Evolutionary conservation across 2,329 filamentous ascomycete species (phyloP), one percentile per base, ranked within the genome.

Genomic region (Pseudocercospora fuligena): DNA sequence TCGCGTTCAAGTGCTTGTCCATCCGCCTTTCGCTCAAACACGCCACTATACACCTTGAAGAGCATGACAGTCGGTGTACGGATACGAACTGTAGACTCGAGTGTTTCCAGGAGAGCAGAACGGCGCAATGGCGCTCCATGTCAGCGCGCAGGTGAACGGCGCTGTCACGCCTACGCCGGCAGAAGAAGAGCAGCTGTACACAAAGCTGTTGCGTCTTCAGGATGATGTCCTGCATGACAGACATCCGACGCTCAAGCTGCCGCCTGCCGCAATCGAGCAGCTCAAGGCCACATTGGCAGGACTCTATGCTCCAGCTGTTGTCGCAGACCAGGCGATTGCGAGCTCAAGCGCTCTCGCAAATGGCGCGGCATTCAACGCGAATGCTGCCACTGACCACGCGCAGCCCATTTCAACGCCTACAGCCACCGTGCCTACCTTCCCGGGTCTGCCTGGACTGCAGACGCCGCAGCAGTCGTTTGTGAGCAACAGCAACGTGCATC

Each of bases 161-260:
- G 67, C 63, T 47, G 63, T 54, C 21, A 62, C 68, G 67, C 68
- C 73, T 12, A 70, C 73, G 57, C 57, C 68, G 56, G 69, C 69
- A 68, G 75, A 76, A 64, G 75, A 77, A 54, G 74, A 76, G 61
- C 66, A 73, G 62, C 81, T 84, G 67, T 95, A 93, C 82, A 87
- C 90, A 76, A 92, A 90, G 81, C 91, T 98, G 75, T 79, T 97
- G 76, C 87, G 85, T 73, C 89, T 98, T 79, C 90, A 89, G 80
- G 91, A 97, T 82, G 85, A 89, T 73, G 87, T 98, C 73, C 84
- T 95, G 77, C 88, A 92, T 78, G 93, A 94, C 76, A 88, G 86
- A 73, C 90, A 94, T 76, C 85, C 86, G 70, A 84, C 83, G 73
- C 82, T 89, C 76, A 87, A 84, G 75, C 82, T 89, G 69, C 84